Base-by-base conservation (phyloP, 129 eudicot genomes). In the Lonicera japonica region DNA sequence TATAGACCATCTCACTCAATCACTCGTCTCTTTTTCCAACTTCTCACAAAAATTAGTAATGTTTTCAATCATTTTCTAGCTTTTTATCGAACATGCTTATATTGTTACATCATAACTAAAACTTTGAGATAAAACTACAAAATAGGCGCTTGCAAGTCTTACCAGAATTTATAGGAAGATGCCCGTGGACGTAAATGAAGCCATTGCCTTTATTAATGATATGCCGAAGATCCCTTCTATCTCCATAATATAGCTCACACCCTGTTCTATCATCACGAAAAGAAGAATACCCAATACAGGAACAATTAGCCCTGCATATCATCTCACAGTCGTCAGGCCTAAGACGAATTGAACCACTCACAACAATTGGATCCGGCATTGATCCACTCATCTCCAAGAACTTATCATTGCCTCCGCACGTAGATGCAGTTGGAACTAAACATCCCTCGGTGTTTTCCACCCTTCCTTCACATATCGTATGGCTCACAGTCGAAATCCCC, bases 341-440 rank as follows among this genome's bases (percentile, higher is more conserved):
- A 25, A 60, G 19, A 40, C 20, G 25, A 9, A 9, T 60, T 9
- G 65, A 60, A 40, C 65, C 52, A 39, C 40, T 39, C 11, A 38
- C n/a, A 19, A 20, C 52, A n/a, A n/a, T 19, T 20, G 25, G 46
- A 60, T 18, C 22, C 19, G 51, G 65, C 25, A 60, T 18, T 6
- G 65, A 60, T 23, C 65, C 65, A 36, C 15, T 60, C 16, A 40
- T 40, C 1, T 48, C 52, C n/a, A n/a, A n/a, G 65, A 60, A 60
- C 1, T 1, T 36, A 18, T 60, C 51, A 17, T 19, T 4, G 1
- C 36, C 36, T 46, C 23, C 45, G 41, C 46, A 57, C 40, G 2
- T 29, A 1, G 23, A 14, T 5, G 64, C 13, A 14, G 1, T 17
- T 8, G 64, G 64, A 18, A 36, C 8, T 21, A 36, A 59, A 34